A percentile compares a stretch with the other conserved stretches of the same genome.
Evolutionary conservation across 805 yeast genomes (phyloP).

Genomic region (Starmerella riodocensis): DNA sequence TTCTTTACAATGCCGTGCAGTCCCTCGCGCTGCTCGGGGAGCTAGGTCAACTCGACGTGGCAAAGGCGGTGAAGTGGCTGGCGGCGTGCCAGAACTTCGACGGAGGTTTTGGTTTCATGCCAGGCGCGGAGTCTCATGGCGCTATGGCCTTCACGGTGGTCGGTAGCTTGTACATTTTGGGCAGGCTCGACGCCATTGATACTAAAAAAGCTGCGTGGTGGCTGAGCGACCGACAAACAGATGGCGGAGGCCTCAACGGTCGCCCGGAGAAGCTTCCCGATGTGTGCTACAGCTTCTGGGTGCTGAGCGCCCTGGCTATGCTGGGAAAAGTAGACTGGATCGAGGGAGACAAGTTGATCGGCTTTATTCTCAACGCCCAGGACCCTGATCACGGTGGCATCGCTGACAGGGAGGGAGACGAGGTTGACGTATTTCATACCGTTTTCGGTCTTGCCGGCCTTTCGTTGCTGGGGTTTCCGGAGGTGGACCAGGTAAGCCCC

Average conservation of each 20-base stretch:
- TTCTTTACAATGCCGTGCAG: conserved; percentile 70
- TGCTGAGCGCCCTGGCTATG: conserved; percentile 58
- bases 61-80: conserved; percentile 52
- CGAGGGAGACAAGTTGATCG: conserved; percentile 45
- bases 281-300: conserved; percentile 99
- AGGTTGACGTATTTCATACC: conserved; percentile 87
- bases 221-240: conserved; percentile 82
- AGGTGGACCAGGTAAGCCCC: conserved; percentile 62
- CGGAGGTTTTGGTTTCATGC: conserved; percentile 88
- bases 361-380: conserved; percentile 65
- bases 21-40: conserved; percentile 56
- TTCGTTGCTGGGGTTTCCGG: conserved; percentile 53
- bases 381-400: conserved; percentile 75
- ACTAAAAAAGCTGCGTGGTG: conserved; percentile 48
- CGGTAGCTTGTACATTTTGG: conserved; percentile 62
- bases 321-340: conserved; percentile 63
- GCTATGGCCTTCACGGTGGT: conserved; percentile 69
- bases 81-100: conserved; percentile 72
- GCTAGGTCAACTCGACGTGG: conserved; percentile 37
- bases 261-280: conserved; percentile 93
- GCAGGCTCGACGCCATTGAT: conserved; percentile 39
- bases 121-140: conserved; percentile 91
- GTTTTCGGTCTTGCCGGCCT: conserved; percentile 81
- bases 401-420: conserved; percentile 81
- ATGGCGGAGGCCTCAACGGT: conserved; percentile 86